phyloP scores from a whole-genome alignment of 1,284 basidiomycete species.

The Heliocybe sulcata region DNA sequence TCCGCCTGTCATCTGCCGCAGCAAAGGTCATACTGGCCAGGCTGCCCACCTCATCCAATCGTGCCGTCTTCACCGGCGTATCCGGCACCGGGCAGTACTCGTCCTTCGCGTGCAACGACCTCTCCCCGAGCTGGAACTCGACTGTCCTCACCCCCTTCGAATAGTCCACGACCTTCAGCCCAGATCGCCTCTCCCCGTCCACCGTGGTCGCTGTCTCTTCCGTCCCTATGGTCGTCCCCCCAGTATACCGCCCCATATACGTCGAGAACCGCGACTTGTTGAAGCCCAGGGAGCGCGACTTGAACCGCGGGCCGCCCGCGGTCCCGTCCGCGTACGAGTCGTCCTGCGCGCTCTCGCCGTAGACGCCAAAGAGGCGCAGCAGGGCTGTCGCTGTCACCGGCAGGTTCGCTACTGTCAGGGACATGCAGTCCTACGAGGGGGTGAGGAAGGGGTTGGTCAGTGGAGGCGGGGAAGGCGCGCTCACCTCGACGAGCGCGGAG shows the following conservation, averaged over 20 bases:
- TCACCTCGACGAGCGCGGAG: constrained; percentile 27
- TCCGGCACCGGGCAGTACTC: not conserved
- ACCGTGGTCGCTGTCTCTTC: not conserved
- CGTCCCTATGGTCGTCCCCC: not conserved
- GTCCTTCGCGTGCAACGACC: not conserved
- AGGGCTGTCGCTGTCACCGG: constrained; percentile 29
- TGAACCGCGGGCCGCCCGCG: not conserved
- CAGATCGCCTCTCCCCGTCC: not conserved
- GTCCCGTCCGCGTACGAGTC: not conserved
- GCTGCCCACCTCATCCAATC: not conserved
- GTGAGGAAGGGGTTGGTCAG: too few species aligned
- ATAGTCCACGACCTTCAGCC: not conserved
- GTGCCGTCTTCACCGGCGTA: not conserved
- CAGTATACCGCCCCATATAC: not conserved
- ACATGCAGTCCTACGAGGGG: too few species aligned
- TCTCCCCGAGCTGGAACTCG: not conserved
- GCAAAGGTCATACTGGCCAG: not conserved
- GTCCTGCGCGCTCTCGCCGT: constrained; percentile 7
- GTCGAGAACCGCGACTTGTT: not conserved
- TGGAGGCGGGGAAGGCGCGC: constrained; percentile 1
- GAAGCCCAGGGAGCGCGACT: not conserved
- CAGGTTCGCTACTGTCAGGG: too few species aligned
- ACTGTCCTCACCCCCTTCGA: not conserved
- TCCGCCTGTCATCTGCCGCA: not conserved
- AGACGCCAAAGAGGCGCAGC: constrained; percentile 13